Percentiles rank a stretch among this genome's conserved stretches.
These are phyloP conservation scores for Thelephora terrestris DNA, from an alignment of 1,284 basidiomycete genomes.

Conservation along the genomic window DNA sequence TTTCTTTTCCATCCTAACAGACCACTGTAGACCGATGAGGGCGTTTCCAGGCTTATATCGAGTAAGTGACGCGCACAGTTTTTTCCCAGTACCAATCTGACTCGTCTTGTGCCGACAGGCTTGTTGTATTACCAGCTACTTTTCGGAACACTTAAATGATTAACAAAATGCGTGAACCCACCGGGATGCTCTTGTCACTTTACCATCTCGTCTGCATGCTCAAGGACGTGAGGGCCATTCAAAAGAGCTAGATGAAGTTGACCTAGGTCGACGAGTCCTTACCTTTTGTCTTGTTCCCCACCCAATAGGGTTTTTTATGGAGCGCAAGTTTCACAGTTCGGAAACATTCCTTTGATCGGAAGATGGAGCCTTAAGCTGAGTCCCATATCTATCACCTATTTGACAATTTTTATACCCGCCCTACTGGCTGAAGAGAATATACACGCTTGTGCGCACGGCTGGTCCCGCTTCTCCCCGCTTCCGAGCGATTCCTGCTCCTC, in stretches of 20 bases:
- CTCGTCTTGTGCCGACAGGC: neutral
- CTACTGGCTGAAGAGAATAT: neutral
- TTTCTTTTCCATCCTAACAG: neutral
- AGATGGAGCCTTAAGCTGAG: neutral
- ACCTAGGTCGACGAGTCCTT: conserved; percentile 6
- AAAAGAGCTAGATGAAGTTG: conserved; percentile 58
- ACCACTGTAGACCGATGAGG: conserved; percentile 38
- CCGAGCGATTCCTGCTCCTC: conserved; percentile 41
- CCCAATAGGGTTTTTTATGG: conserved; percentile 14
- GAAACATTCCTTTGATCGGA: conserved; percentile 30
- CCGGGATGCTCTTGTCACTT: conserved; percentile 51
- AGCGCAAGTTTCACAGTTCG: conserved; percentile 47
- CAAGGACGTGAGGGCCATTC: conserved; percentile 72
- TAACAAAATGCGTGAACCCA: neutral
- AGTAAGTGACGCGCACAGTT: conserved; percentile 1
- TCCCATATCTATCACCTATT: neutral
- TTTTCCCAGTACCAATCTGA: conserved; percentile 2
- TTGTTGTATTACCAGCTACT: conserved; percentile 15
- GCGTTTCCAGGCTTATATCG: neutral
- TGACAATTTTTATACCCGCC: neutral
- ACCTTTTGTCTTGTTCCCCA: neutral
- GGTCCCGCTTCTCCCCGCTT: neutral
- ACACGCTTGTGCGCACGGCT: neutral
- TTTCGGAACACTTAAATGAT: conserved; percentile 7
- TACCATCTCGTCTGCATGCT: conserved; percentile 52